A percentile compares a stretch with the other conserved stretches of the same genome.
These are phyloP conservation scores for Haplosporangium sp. DNA, from an alignment of 371 early-diverging fungal species.

Conservation along the genomic window DNA sequence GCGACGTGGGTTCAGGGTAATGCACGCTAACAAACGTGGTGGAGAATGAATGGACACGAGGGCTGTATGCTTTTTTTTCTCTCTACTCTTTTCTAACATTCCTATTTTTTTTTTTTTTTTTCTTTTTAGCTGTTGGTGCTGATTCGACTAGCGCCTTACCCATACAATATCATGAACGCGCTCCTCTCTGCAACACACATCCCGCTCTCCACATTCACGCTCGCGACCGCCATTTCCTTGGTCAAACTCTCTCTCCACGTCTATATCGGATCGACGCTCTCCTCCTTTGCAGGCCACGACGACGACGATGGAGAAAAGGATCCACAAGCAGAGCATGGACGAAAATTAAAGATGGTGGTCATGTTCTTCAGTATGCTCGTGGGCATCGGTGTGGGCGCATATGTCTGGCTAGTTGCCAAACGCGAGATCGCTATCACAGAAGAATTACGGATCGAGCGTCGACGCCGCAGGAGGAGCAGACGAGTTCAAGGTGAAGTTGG, in stretches of 20 bases:
- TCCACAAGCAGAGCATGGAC: too few species aligned
- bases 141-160: conserved; percentile 83
- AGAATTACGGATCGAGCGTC: conserved; percentile 23
- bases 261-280: conserved; percentile 78
- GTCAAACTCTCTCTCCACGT: conserved; percentile 74
- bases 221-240: conserved; percentile 75
- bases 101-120: conserved; percentile 1
- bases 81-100: neutral
- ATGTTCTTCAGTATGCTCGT: conserved; percentile 56
- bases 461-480: conserved; percentile 22
- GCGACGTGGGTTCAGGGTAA: conserved; percentile 76
- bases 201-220: conserved; percentile 60
- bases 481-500: conserved; percentile 3
- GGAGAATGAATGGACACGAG: neutral
- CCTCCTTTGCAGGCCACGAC: conserved; percentile 64
- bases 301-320: conserved; percentile 48
- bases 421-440: conserved; percentile 62
- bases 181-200: conserved; percentile 75
- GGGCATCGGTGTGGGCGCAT: conserved; percentile 66
- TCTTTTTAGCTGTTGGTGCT: conserved; percentile 66
- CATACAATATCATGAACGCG: conserved; percentile 78
- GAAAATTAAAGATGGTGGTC: conserved; percentile 30
- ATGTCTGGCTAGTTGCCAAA: conserved; percentile 67
- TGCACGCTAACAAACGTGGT: too few species aligned
- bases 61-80: neutral